Percentiles rank a stretch among this genome's conserved stretches.
Conservation (phyloP, 495 filamentous ascomycete species). For the Hypoxylon fuscum region DNA sequence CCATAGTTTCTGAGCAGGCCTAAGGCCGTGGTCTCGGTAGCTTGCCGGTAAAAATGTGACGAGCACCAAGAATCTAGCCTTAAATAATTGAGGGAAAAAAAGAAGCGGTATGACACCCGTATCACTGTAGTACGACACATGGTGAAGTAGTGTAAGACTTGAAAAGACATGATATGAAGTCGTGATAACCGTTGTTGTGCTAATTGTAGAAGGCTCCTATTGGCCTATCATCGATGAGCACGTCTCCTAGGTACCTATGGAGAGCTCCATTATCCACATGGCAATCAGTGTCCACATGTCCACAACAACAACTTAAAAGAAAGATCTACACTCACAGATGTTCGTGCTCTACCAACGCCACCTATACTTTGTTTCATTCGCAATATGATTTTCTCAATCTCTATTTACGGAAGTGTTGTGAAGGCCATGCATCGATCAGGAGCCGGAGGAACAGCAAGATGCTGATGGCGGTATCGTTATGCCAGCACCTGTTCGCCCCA, state of each 20-base stretch:
- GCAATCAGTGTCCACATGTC: background rate
- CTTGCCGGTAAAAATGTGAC: background rate
- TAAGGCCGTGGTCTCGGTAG: background rate
- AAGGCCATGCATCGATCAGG: conserved; percentile 2
- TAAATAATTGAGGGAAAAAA: no score
- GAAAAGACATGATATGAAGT: background rate
- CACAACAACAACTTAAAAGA: background rate
- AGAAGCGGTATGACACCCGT: background rate
- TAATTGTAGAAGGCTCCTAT: background rate
- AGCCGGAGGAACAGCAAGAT: no score
- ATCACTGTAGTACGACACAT: conserved; percentile 2
- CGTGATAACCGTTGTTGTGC: background rate
- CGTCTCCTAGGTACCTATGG: no score
- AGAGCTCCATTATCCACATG: no score
- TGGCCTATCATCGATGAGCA: background rate
- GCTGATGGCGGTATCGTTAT: no score
- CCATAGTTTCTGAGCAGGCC: background rate
- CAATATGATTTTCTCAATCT: background rate
- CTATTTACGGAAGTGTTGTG: background rate
- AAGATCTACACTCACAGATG: background rate
- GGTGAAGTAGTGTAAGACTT: background rate
- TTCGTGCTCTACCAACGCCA: background rate
- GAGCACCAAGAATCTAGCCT: background rate
- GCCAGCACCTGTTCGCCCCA: no score
- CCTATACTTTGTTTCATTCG: background rate